Evolutionary conservation across 306 rosid species (phyloP), one percentile per base, ranked within the genome.

Genomic region (Pyrus communis): DNA sequence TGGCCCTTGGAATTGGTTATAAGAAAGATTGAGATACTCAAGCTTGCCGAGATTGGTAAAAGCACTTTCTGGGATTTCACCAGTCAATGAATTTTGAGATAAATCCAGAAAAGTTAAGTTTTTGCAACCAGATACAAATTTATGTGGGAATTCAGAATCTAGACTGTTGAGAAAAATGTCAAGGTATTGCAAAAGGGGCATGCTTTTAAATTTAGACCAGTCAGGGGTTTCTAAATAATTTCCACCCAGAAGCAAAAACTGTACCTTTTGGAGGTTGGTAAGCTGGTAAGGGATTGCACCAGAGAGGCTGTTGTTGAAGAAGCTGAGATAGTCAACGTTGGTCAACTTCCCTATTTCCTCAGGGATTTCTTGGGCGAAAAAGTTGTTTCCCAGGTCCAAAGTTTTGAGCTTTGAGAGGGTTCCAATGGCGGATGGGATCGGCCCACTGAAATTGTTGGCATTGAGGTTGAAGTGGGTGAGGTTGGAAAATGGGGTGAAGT

Each of bases 41-140:
- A 93, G 97, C 69, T 77, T 85, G 11, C 4, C 82, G 33, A 93
- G 76, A 74, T 83, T 87, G 74, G 79, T 67, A 64, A 82, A 82
- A 38, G 86, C 22, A 43, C 71, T 51, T 68, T 90, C 86, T 63
- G 93, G 90, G 65, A 92, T 85, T 38, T 63, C 55, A 27, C 82
- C 82, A 13, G 81, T 58, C 35, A 78, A 59, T 42, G 5, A 1
- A 64, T 90, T 89, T 9, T 73, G 77, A 30, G 96, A 93, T 82
- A 93, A 74, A 59, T 93, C 94, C 68, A 93, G 82, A 75, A 65
- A 90, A 2, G 93, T 86, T 84, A 93, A 59, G 75, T 87, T 90
- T n/a, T 67, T 59, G 69, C 92, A 93, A 67, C 35, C 35, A 0
- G 81, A 8, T 77, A 93, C 74, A 80, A 90, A 93, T 65, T 82